Conservation (phyloP, 371 early-diverging fungal species). For the Lichtheimia ramosa region DNA sequence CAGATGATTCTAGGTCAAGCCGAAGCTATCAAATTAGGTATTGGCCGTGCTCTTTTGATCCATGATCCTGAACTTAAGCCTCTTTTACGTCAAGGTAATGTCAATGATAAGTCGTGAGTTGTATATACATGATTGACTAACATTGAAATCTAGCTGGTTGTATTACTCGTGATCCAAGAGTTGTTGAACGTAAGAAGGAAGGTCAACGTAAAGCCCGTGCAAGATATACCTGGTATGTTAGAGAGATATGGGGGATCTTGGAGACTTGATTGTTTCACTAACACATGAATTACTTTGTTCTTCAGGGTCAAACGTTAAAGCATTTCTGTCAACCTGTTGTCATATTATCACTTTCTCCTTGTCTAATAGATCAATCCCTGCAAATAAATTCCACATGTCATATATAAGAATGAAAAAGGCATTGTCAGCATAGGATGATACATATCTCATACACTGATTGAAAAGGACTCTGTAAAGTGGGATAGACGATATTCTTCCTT, state of each 20-base stretch:
- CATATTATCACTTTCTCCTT: too few relatives aligned
- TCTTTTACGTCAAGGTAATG: constrained; percentile 59
- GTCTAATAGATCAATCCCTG: too few relatives aligned
- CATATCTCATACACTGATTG: too few relatives aligned
- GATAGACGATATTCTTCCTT: too few relatives aligned
- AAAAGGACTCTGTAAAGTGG: too few relatives aligned
- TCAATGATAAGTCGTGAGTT: neutral
- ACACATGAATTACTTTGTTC: neutral
- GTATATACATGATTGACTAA: neutral
- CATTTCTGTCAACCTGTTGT: neutral
- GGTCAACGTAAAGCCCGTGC: constrained; percentile 94
- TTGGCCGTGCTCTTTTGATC: constrained; percentile 78
- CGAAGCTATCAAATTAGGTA: constrained; percentile 83
- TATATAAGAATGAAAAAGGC: too few relatives aligned
- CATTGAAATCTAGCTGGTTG: constrained; percentile 58
- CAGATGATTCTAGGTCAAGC: constrained; percentile 69
- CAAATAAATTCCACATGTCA: too few relatives aligned
- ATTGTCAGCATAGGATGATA: too few relatives aligned
- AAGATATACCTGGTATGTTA: constrained; percentile 83
- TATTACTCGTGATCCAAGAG: constrained; percentile 79
- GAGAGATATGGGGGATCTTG: neutral
- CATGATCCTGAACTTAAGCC: constrained; percentile 68
- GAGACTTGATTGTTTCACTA: neutral
- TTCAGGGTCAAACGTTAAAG: constrained; percentile 30
- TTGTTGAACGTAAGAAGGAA: constrained; percentile 97